Base-by-base conservation (phyloP, 345 rosid genomes). In the Microcos paniculata region DNA sequence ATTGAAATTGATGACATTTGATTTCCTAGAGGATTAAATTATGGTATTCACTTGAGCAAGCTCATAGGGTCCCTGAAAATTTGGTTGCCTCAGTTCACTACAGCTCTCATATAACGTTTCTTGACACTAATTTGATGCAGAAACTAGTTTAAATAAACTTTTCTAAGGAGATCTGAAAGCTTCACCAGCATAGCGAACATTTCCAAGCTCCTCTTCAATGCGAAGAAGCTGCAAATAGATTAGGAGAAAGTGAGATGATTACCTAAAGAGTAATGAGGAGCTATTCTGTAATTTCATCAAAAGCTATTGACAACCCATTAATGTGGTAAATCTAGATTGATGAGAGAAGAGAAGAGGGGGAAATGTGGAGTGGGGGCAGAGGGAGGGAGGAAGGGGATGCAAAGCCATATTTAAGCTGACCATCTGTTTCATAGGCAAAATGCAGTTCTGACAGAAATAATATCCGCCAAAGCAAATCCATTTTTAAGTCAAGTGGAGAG, bases 121-220 rank as follows among this genome's bases (percentile, higher is more conserved):
- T 45, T 33, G 24, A 24, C 23, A 19, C 55, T 46, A 48, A 48
- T 9, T 30, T 61, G 52, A 48, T 30, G 21, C 64, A 71, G 5
- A 65, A 49, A 19, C 74, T 61, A 78, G 52, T 68, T 68, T 68
- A 18, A 10, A 9, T 8, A 40, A 15, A 57, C 52, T 76, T 59
- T 69, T 73, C 80, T 82, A 96, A 4, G 97, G 97, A 52, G 97
- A 92, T 84, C 99, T 85, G 90, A 96, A 96, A 79, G 84, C 86
- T 84, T 84, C 90, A 0, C 98, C 98, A 0, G 99, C 97, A 67
- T 88, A 96, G 14, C 90, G 89, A 53, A 94, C 98, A 43, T 82
- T 90, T 73, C 91, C 95, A 2, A 94, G 98, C 56, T 94, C 99
- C 88, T 96, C 98, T 80, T 96, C 99, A 8, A 92, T 92, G 79